Evolutionary conservation across 1,284 basidiomycete genomes (phyloP), one percentile per base, ranked within the genome.

Genomic region (Inonotus hispidus): DNA sequence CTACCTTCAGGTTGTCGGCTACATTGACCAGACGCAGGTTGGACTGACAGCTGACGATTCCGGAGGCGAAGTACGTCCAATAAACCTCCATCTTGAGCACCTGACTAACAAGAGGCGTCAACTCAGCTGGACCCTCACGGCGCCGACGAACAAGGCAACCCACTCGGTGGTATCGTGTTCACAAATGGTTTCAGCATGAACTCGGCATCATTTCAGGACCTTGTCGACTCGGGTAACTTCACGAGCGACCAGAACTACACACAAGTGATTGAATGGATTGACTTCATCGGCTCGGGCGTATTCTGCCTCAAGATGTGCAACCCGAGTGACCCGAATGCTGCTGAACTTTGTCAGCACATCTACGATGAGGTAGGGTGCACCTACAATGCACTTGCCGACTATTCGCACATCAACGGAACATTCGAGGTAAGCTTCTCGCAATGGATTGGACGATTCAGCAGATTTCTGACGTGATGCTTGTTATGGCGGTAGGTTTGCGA

Each of bases 131-230:
- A 69, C 60, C 66, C 67, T 13, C 67, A 68, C 45, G 68, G 68
- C 52, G 67, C 61, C 25, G 68, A 69, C 45, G 61, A 68, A 59
- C 71, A 71, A 19, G 73, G 73, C 41, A 76, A 75, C 68, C 73
- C 74, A 14, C 68, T 75, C 63, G 75, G 73, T 62, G 73, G 71
- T 55, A 63, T 75, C 45, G 69, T 74, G n/a, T 77, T 74, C 66
- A 71, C 72, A 64, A 73, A 73, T 60, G 74, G 73, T 41, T 72
- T 66, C 46, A 58, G 63, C 2, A 27, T 35, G 29, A 65, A 53
- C 50, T 62, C 65, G 16, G 27, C 53, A 11, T 58, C 57, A 7
- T 66, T 64, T 56, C 61, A 62, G 53, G 29, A 39, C 3, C 43
- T 60, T 19, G 60, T 37, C 14, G 23, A 37, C 11, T 49, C 61